A percentile compares a stretch with the other conserved stretches of the same genome.
Evolutionary conservation across 1,139 yeast species (phyloP).

Genomic region (Trichomonascaceae sp.): DNA sequence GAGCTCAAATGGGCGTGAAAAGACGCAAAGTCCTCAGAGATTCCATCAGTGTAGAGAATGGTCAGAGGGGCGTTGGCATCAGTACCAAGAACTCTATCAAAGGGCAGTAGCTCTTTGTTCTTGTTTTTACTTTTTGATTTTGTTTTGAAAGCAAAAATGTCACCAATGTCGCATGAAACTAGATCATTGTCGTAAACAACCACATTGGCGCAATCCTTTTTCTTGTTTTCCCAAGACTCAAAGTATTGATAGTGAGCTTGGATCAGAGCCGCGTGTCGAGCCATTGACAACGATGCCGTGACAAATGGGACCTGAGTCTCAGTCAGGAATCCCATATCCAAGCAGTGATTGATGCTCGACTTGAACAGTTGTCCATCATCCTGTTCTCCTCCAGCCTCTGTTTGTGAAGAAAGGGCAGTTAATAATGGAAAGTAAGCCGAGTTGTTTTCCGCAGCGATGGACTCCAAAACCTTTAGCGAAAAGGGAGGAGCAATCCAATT

Average conservation of each 20-base stretch:
- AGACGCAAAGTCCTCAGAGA: slow-evolving; percentile 34
- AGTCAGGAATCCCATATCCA: slow-evolving; percentile 14
- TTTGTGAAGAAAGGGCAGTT: slow-evolving; percentile 24
- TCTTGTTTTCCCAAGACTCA: slow-evolving; percentile 19
- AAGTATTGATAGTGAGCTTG: slow-evolving; percentile 51
- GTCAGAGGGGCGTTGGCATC: slow-evolving; percentile 30
- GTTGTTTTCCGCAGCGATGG: slow-evolving; percentile 37
- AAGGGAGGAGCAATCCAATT: slow-evolving; percentile 30
- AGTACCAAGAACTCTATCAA: slow-evolving; percentile 50
- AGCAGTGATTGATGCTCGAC: slow-evolving; percentile 25
- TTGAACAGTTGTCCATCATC: slow-evolving; percentile 17
- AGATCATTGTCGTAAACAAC: slow-evolving; percentile 34
- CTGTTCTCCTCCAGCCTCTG: slow-evolving; percentile 11
- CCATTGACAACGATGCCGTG: slow-evolving; percentile 41
- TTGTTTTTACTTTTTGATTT: slow-evolving; percentile 12
- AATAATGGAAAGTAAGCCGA: slow-evolving; percentile 38
- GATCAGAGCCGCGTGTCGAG: slow-evolving; percentile 46
- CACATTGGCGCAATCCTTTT: slow-evolving; percentile 34
- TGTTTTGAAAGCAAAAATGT: slow-evolving; percentile 55
- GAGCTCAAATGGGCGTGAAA: slow-evolving; percentile 49
- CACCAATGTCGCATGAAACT: slow-evolving; percentile 48
- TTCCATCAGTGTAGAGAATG: slow-evolving; percentile 38
- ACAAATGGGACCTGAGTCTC: slow-evolving; percentile 25
- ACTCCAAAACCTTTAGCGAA: slow-evolving; percentile 40
- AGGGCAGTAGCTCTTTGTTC: slow-evolving; percentile 24